Evolutionary conservation across 352 stramenopile genomes (phyloP), one percentile per base, ranked within the genome.

Genomic region (Elongisporangium prolatum): DNA sequence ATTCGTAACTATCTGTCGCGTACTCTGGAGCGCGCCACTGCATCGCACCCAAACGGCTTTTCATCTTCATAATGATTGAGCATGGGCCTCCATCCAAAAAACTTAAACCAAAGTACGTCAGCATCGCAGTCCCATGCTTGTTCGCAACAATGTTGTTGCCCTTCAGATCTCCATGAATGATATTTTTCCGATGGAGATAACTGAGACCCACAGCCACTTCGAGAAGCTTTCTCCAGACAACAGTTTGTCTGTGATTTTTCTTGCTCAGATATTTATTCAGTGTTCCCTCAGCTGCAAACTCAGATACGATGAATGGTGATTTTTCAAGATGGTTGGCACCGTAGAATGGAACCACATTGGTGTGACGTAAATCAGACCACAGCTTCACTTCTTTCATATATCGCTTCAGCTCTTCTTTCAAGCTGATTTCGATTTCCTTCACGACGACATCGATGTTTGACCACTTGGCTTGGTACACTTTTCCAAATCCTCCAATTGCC

Each of bases 91-190:
- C 59, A 18, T 44, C 56, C 13, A 66, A 13, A n/a, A 52, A 66
- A 20, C 50, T 58, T 14, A 78, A 38, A 1, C 70, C 67, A 58
- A 78, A 78, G 34, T 78, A 67, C 18, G 64, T 68, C 52, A 78
- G 64, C 57, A 71, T 75, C 10, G 70, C 64, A 22, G 51, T 57
- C 13, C 50, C 55, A 17, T 71, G 50, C 1, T 60, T 53, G 20
- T 65, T 60, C 16, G 75, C 65, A 21, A 78, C 67, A 25, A 75
- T 69, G 50, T 71, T 71, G 44, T 71, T 60, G 1, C 60, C 60
- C 48, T 71, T 71, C 22, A 71, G 49, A 56, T 65, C 61, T 25
- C 67, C 64, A 20, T 79, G 71, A 20, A 76, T 68, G 18, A 76
- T 56, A 14, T 50, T 52, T 8, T 52, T 16, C 4, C 21, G 17